These are phyloP conservation scores for Arabis hirsuta DNA, from an alignment of 345 rosid species.

Conservation along the genomic window DNA sequence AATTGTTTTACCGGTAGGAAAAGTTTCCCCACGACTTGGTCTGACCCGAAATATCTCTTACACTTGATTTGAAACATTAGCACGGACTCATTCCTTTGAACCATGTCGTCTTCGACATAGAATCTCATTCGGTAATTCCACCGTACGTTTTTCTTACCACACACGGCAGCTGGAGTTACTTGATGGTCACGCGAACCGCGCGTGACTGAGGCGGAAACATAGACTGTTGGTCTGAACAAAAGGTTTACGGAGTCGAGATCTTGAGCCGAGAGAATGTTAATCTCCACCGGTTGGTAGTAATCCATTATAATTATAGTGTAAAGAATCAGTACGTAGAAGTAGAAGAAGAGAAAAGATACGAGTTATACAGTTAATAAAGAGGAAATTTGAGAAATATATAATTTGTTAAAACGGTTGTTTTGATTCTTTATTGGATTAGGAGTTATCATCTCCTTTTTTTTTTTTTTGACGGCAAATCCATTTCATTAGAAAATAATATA, in stretches of 20 bases:
- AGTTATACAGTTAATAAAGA: neutral
- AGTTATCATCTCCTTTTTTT: slow-evolving; percentile 22
- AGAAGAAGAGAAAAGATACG: slow-evolving; percentile 6
- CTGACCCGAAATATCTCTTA: slow-evolving; percentile 30
- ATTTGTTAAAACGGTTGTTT: slow-evolving; percentile 14
- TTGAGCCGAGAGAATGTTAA: slow-evolving; percentile 37
- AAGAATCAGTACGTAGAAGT: neutral
- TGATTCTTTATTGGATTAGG: slow-evolving; percentile 18
- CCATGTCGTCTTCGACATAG: slow-evolving; percentile 33
- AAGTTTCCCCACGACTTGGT: slow-evolving; percentile 34
- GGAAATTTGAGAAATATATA: slow-evolving; percentile 12
- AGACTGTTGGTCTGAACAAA: slow-evolving; percentile 37
- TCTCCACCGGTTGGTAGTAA: slow-evolving; percentile 37
- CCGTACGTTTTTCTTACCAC: slow-evolving; percentile 20
- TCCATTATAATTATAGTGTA: slow-evolving; percentile 19
- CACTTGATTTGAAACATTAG: slow-evolving; percentile 39
- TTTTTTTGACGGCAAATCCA: no score
- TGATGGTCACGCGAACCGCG: slow-evolving; percentile 40
- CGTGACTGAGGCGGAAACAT: slow-evolving; percentile 35
- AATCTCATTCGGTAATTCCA: slow-evolving; percentile 40
- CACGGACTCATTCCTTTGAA: slow-evolving; percentile 38
- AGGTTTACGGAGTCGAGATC: slow-evolving; percentile 34
- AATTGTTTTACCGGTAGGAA: slow-evolving; percentile 38
- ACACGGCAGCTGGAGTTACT: slow-evolving; percentile 35
- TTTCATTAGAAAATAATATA: no score